A percentile compares a stretch with the other conserved stretches of the same genome.
Evolutionary conservation across 202 grass and related monocot species (phyloP).

Genomic region (Sporobolus alterniflorus): DNA sequence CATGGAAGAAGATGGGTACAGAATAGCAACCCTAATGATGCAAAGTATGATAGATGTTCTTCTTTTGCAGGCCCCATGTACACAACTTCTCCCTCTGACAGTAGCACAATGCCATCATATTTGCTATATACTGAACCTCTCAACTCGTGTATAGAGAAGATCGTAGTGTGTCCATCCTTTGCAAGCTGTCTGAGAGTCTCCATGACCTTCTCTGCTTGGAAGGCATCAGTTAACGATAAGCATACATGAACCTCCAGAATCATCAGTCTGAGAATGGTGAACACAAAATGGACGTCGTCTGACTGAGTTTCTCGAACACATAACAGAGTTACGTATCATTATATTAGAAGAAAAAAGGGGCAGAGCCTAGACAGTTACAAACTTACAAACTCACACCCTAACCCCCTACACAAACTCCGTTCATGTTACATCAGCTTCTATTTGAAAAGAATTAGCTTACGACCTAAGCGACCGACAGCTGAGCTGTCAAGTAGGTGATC

Average conservation of each 20-base stretch:
- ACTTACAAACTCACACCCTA: too few species aligned
- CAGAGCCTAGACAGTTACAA: not conserved
- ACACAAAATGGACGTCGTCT: not conserved
- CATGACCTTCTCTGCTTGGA: conserved; percentile 99
- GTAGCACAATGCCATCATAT: conserved; percentile 92
- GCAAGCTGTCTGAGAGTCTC: conserved; percentile 93
- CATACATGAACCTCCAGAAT: not conserved
- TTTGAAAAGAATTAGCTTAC: too few species aligned
- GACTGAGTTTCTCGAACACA: too few species aligned
- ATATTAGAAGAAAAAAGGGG: too few species aligned
- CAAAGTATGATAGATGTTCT: conserved; percentile 78
- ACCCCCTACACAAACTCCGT: too few species aligned
- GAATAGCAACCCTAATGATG: conserved; percentile 61
- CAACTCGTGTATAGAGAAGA: conserved; percentile 94
- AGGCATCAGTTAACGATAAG: conserved; percentile 69
- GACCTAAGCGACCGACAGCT: too few species aligned
- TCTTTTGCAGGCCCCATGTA: conserved; percentile 92
- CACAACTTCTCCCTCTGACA: conserved; percentile 85
- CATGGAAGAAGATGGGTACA: not conserved
- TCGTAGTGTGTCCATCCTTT: conserved; percentile 94
- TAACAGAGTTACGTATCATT: too few species aligned
- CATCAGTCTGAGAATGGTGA: not conserved
- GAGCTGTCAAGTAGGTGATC: too few species aligned
- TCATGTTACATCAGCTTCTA: too few species aligned
- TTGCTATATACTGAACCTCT: conserved; percentile 93